These are phyloP conservation scores for Ophiostoma ulmi DNA, from an alignment of 2,329 filamentous ascomycete genomes.

Conservation along the genomic window DNA sequence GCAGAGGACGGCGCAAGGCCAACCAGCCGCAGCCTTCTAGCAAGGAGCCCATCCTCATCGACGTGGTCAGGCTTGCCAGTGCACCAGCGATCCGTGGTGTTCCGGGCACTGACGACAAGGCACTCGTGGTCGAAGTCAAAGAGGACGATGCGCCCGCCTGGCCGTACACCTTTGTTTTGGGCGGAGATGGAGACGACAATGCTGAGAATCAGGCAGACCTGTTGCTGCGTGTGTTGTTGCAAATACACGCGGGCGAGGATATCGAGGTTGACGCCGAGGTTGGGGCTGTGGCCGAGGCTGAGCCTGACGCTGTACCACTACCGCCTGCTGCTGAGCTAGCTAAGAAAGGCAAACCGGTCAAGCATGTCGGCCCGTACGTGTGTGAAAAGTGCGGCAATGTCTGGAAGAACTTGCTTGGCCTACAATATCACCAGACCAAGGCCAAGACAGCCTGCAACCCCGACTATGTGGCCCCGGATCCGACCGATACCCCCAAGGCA, in stretches of 20 bases:
- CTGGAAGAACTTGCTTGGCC: constrained; percentile 55
- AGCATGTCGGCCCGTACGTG: constrained; percentile 32
- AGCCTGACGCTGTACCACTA: background rate
- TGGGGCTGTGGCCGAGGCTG: constrained; percentile 18
- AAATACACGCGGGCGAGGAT: constrained; percentile 1
- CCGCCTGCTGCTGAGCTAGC: background rate
- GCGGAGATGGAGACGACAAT: background rate
- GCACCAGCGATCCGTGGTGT: constrained; percentile 28
- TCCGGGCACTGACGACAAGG: constrained; percentile 29
- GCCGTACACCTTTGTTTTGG: constrained; percentile 4
- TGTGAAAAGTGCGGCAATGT: constrained; percentile 50
- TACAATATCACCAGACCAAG: constrained; percentile 56
- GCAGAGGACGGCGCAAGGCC: constrained; percentile 14
- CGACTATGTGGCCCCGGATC: constrained; percentile 35
- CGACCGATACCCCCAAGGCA: background rate
- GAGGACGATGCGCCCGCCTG: constrained; percentile 16
- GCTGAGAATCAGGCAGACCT: background rate
- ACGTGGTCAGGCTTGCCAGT: constrained; percentile 26
- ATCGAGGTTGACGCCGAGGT: constrained; percentile 16
- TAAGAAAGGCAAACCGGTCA: background rate
- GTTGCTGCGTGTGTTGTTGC: background rate
- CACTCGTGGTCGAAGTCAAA: constrained; percentile 28
- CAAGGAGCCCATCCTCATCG: constrained; percentile 30
- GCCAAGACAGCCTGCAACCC: constrained; percentile 52
- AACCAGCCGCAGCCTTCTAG: background rate